These are phyloP conservation scores for Aspergillus fijiensis DNA, from an alignment of 2,329 filamentous ascomycete genomes.

Conservation along the genomic window DNA sequence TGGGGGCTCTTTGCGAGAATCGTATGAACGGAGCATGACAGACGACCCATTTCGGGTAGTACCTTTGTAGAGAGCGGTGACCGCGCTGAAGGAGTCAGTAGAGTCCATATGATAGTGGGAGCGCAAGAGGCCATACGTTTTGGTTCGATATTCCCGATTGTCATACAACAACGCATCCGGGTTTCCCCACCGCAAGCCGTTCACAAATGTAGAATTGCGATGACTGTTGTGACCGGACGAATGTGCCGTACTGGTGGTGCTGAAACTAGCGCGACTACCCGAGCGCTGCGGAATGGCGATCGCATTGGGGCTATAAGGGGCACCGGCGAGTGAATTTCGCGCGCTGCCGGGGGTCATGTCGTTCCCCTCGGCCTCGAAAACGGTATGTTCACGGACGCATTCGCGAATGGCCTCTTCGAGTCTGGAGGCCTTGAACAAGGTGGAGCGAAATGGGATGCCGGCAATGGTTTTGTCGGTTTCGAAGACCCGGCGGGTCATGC, in stretches of 20 bases:
- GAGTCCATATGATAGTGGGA: slow-evolving; percentile 12
- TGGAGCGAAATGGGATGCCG: slow-evolving; percentile 90
- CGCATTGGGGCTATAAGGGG: slow-evolving; percentile 44
- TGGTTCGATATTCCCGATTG: slow-evolving; percentile 77
- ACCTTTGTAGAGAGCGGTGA: slow-evolving; percentile 88
- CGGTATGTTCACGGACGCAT: slow-evolving; percentile 80
- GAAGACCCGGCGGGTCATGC: slow-evolving; percentile 90
- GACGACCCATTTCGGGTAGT: slow-evolving; percentile 67
- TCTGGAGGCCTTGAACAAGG: slow-evolving; percentile 94
- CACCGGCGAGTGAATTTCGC: slow-evolving; percentile 49
- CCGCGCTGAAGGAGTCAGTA: slow-evolving; percentile 58
- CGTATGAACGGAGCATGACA: slow-evolving; percentile 84
- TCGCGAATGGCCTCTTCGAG: slow-evolving; percentile 91
- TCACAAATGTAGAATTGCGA: slow-evolving; percentile 50
- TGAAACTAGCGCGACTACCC: slow-evolving; percentile 75
- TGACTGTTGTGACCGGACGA: slow-evolving; percentile 58
- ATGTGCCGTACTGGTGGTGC: slow-evolving; percentile 70
- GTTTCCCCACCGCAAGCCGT: slow-evolving; percentile 65
- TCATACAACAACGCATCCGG: slow-evolving; percentile 88
- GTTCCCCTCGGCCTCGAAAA: slow-evolving; percentile 79
- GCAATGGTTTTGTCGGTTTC: slow-evolving; percentile 98
- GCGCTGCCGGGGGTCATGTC: slow-evolving; percentile 54
- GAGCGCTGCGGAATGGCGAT: slow-evolving; percentile 55
- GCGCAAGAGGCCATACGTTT: slow-evolving; percentile 65
- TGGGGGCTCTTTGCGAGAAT: slow-evolving; percentile 85